Base-by-base conservation (phyloP, 2,329 filamentous ascomycete species). In the Ascochyta viciae-villosae region DNA sequence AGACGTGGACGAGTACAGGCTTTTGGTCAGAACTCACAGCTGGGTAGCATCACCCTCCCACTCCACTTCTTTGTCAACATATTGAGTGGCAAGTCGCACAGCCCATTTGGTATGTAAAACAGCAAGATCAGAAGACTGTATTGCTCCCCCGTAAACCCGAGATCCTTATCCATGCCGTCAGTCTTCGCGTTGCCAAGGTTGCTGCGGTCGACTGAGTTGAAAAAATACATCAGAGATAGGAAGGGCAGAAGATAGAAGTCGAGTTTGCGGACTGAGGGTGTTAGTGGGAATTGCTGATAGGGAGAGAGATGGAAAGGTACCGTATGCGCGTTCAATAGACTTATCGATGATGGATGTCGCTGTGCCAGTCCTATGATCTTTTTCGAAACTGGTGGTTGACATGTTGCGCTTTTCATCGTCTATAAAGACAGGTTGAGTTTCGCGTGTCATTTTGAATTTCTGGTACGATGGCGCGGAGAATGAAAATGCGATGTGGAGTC, bases 111-210 rank as follows among this genome's bases (percentile, higher is more conserved):
- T 2, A 83, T 76, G 52, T 83, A 82, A 58, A 83, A 83, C 0
- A 83, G 67, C 3, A 83, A 63, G 5, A 83, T 77, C 5, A 81
- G 61, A n/a, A 81, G 62, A 0, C 76, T 79, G 54, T 79, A 81
- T 51, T 69, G 55, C 34, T 81, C 73, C 10, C 77, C 78, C 0
- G 64, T 76, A 54, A 78, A 82, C 51, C 60, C 72, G 44, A 76
- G 70, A 43, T 83, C 81, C 16, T 66, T 62, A n/a, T 79, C 76
- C 33, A 80, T 70, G 5, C 80, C 80, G 50, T 82, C 80, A 0
- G 81, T 83, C 57, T 83, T 81, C 0, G 82, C 80, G 47, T 82
- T 82, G 24, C 78, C 78, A 2, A 84, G 67, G 51, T 83, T 83
- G 34, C 76, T 78, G 42, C 72, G 61, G 46, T 75, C 74, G 27